Base-by-base conservation (phyloP, 179 eudicot species). In the Silene noctiflora region DNA sequence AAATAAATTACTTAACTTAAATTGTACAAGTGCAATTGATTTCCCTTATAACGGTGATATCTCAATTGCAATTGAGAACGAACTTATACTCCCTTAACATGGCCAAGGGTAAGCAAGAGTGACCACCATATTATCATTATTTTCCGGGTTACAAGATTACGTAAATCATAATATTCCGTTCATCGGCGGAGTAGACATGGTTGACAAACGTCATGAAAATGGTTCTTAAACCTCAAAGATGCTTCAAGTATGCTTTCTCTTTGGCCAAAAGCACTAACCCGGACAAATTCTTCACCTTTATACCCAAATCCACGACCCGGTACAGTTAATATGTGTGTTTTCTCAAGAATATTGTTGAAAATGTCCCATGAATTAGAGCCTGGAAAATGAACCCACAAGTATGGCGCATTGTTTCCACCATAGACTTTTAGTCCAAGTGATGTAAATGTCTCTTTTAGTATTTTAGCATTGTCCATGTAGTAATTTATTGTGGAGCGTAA, bases 261-360 rank as follows among this genome's bases (percentile, higher is more conserved):
- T 42, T 76, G 78, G 20, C 91, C 96, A 70, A 93, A 93, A 22
- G 96, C 89, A 61, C 92, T 82, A 42, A 87, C 83, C 84, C 98
- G 81, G n/a, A 93, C 84, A 62, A 81, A 91, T 75, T 79, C 96
- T 72, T 91, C 90, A 20, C 96, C 97, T 9, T 83, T 85, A 0
- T 85, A 86, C 22, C 97, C 96, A 78, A 92, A 91, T 6, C 97
- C 97, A 67, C 79, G 81, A 20, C 98, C 98, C 1, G 96, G 98
- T 75, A 90, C 91, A 0, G 92, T 90, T 56, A 90, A 76, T 78
- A 93, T 85, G 77, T 93, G 89, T 0, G 94, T 85, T 71, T 86
- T 86, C 24, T 86, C 88, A 0, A 93, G 85, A 74, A 93, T 89
- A 21, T 91, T 85, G 29, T 81, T 81, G 73, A 91, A 91, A 4